Evolutionary conservation across 2,329 filamentous ascomycete genomes (phyloP), one percentile per base, ranked within the genome.

Genomic region (Trichoderma afroharzianum): DNA sequence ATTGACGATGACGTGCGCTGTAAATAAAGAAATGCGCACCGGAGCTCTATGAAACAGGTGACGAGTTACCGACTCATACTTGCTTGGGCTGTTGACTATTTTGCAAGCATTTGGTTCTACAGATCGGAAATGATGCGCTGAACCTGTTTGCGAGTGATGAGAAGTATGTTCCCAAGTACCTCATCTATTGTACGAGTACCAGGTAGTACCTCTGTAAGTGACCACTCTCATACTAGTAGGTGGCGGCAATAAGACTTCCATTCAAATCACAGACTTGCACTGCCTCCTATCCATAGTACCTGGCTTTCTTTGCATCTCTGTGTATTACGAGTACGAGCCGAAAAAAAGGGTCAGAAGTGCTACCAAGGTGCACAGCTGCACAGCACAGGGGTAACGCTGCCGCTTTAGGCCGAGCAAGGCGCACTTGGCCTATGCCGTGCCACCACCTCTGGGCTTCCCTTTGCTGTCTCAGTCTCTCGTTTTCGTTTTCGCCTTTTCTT

Each of bases 401-500:
- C 39, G 30, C 39, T 50, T 62, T 50, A 53, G 21, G 50, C 63
- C n/a, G 21, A 43, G 24, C 21, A 43, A 57, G 63, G 32, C 47
- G 59, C 15, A 63, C 33, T 43, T 32, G 21, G 59, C 26, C 15
- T 32, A 15, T 58, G 32, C 57, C 15, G 66, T 69, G 50, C 39
- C 39, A 69, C 66, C 55, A 43, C 32, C 11, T 57, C 33, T 58
- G 53, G 24, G 47, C 15, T 30, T 32, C 8, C 64, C 53, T 33
- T 26, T 30, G 5, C 24, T 61, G 28, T 36, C 21, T 21, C 11
- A 53, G 26, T 6, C n/a, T 18, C 4, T 69, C 67, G 67, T 69
- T 62, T 69, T 69, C 67, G 67, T 69, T 69, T 69, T 69, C 67
- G 67, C 26, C 30, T 61, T 24, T 21, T 50, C 14, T 36, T 12